Evolutionary conservation across 164 flowering plant genomes (phyloP).

Genomic region (Echeveria elegans): DNA sequence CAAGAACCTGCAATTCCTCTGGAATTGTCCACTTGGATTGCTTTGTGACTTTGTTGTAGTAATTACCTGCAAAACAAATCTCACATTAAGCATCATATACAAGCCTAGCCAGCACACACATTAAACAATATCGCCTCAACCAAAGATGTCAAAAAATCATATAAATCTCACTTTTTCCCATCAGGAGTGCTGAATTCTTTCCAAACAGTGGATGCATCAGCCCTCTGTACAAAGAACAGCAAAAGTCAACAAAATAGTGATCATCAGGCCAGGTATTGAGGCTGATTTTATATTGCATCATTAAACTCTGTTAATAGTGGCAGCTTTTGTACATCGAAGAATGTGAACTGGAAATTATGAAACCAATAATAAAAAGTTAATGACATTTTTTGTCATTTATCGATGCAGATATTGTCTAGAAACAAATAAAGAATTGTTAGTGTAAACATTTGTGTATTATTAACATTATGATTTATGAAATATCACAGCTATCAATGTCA

Average conservation of each 20-base stretch:
- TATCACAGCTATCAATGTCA: not conserved
- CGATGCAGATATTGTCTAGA: not conserved
- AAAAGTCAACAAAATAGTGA: not conserved
- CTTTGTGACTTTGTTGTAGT: conserved; percentile 77
- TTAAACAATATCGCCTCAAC: not conserved
- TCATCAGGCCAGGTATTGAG: not conserved
- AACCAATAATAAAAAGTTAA: not conserved
- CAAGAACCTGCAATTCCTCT: conserved; percentile 78
- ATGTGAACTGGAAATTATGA: not conserved
- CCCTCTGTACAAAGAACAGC: conserved; percentile 51
- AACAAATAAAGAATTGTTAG: not conserved
- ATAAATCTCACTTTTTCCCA: conserved; percentile 61
- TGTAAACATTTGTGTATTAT: not conserved
- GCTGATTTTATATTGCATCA: no score
- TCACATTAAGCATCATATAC: not conserved
- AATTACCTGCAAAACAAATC: conserved; percentile 49
- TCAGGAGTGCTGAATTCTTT: conserved; percentile 84
- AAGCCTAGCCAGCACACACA: not conserved
- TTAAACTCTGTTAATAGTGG: not conserved
- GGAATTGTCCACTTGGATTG: conserved; percentile 91
- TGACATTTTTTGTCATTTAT: not conserved
- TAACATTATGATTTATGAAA: no score
- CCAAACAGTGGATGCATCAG: conserved; percentile 96
- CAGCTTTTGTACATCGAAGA: not conserved
- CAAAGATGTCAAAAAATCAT: not conserved